Evolutionary conservation across 441 rosid species (phyloP).

Genomic region (Kokia cookei): DNA sequence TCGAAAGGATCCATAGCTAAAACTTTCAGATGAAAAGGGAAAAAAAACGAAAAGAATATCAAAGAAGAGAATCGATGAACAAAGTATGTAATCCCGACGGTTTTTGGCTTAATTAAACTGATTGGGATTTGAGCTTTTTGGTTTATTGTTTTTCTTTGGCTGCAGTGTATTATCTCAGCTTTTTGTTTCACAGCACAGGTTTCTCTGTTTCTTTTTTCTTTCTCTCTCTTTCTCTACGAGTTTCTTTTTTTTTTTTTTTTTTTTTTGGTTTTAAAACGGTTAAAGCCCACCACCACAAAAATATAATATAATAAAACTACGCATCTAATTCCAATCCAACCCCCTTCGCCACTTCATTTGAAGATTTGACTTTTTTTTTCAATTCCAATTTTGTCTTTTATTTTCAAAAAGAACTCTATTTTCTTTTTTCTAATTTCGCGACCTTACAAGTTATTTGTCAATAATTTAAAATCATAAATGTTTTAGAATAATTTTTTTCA

Average conservation of each 20-base stretch:
- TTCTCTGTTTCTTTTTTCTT: not conserved
- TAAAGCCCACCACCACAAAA: conserved; percentile 41
- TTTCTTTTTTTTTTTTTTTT: not conserved
- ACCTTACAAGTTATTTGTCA: too few relatives aligned
- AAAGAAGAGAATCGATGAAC: not conserved
- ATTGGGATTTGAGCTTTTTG: conserved; percentile 32
- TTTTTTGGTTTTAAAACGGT: not conserved
- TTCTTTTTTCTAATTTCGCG: not conserved
- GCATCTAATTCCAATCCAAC: conserved; percentile 28
- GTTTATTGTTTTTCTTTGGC: not conserved
- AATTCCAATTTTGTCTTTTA: not conserved
- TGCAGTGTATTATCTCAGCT: not conserved
- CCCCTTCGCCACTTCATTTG: conserved; percentile 45
- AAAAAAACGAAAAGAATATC: not conserved
- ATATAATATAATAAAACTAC: conserved; percentile 4
- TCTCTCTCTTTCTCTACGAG: not conserved
- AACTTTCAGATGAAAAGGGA: conserved; percentile 1
- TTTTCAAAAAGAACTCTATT: too few relatives aligned
- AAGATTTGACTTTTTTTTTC: conserved; percentile 30
- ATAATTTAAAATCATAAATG: too few relatives aligned
- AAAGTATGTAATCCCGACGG: not conserved
- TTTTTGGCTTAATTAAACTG: not conserved
- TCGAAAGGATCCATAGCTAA: conserved; percentile 57
- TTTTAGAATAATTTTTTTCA: too few relatives aligned
- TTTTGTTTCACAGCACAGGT: not conserved